phyloP scores from a whole-genome alignment of 495 filamentous ascomycete genomes.

The Evernia prunastri region DNA sequence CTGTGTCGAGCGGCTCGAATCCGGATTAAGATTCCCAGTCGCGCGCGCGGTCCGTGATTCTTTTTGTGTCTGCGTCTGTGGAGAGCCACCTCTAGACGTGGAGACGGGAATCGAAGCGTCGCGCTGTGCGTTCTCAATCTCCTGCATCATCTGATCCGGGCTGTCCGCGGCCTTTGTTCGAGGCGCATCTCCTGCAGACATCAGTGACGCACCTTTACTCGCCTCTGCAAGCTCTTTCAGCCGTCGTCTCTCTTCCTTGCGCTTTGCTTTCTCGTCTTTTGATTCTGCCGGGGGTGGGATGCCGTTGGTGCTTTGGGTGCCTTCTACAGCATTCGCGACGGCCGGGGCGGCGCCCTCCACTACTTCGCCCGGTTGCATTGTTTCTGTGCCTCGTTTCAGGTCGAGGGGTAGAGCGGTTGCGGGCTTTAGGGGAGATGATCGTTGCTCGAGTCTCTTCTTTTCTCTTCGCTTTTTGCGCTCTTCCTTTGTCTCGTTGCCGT shows the following conservation, averaged over 20 bases:
- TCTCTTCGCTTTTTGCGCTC: neutral
- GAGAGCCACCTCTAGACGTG: neutral
- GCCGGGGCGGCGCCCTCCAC: neutral
- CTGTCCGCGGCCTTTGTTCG: neutral
- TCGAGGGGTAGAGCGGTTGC: neutral
- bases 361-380: constrained; percentile 15
- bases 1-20: neutral
- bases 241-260: neutral
- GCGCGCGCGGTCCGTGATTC: neutral
- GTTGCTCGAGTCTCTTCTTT: neutral
- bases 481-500: neutral
- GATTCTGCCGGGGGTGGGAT: neutral
- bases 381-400: constrained; percentile 2
- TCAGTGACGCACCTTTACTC: neutral
- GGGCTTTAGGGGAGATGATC: neutral
- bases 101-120: neutral
- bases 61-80: too few relatives aligned
- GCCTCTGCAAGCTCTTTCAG: constrained; percentile 1
- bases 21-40: neutral
- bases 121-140: neutral
- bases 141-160: neutral
- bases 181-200: neutral
- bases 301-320: neutral
- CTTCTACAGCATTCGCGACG: constrained; percentile 1
- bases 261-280: constrained; percentile 1